A percentile compares a stretch with the other conserved stretches of the same genome.
phyloP scores from a whole-genome alignment of 768 basidiomycete genomes.

The Filobasidium wieringae region DNA sequence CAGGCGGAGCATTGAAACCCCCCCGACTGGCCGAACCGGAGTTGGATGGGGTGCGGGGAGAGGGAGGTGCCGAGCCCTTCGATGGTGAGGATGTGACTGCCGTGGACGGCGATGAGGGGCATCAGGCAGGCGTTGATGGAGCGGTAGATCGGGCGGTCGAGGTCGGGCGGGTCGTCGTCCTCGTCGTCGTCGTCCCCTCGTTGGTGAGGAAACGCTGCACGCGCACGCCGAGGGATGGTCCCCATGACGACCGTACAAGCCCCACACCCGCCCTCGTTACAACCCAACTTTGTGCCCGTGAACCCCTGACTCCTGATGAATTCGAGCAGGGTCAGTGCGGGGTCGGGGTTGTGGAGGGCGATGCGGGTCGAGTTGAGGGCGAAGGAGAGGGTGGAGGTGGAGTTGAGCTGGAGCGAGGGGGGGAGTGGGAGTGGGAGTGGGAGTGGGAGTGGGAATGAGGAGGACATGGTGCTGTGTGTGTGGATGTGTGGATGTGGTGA shows the following conservation, averaged over 20 bases:
- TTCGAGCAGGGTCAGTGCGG: conserved; percentile 20
- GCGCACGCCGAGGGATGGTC: background rate
- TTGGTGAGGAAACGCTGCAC: conserved; percentile 4
- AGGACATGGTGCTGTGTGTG: background rate
- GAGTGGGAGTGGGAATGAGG: background rate
- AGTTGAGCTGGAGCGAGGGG: background rate
- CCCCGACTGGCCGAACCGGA: conserved; percentile 10
- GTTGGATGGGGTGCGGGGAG: conserved; percentile 27
- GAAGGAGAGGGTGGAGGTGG: conserved; percentile 16
- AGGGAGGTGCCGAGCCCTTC: conserved; percentile 21
- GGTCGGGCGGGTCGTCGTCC: background rate
- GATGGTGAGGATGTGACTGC: conserved; percentile 25
- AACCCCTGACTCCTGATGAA: conserved; percentile 25
- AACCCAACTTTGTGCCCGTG: conserved; percentile 25
- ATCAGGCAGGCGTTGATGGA: conserved; percentile 27
- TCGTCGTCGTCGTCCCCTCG: no score
- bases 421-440: conserved; percentile 8
- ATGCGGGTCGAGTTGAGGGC: conserved; percentile 18
- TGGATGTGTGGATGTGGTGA: background rate
- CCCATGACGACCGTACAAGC: conserved; percentile 17
- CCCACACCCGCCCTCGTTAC: conserved; percentile 26
- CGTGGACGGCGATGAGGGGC: conserved; percentile 22
- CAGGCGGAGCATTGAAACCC: conserved; percentile 18
- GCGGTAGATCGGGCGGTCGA: conserved; percentile 9
- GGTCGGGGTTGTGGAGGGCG: conserved; percentile 19